These are phyloP conservation scores for Trametes coccinea DNA, from an alignment of 768 basidiomycete species.

Conservation along the genomic window DNA sequence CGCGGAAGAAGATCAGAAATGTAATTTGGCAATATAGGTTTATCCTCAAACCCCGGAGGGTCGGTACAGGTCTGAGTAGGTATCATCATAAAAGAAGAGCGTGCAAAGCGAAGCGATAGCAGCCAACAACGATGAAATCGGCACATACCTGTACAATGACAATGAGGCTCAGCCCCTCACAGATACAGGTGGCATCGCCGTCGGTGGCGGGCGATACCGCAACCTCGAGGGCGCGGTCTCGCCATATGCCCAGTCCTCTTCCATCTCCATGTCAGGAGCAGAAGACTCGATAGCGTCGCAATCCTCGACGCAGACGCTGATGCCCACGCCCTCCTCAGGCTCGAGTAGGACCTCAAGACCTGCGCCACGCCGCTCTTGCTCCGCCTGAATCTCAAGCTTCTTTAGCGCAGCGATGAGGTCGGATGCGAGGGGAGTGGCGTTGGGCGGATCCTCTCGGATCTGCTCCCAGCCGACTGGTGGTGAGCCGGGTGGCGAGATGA, in stretches of 20 bases:
- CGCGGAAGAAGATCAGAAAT: constrained; percentile 35
- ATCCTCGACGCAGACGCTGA: constrained; percentile 79
- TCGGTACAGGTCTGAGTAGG: constrained; percentile 80
- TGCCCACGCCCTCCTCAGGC: constrained; percentile 68
- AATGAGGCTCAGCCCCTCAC: constrained; percentile 12
- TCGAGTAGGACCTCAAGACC: constrained; percentile 63
- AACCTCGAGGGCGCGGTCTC: constrained; percentile 45
- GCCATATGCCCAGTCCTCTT: constrained; percentile 63
- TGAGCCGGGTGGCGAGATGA: constrained; percentile 97
- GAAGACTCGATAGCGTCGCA: constrained; percentile 45
- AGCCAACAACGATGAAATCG: constrained; percentile 1
- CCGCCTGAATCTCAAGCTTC: constrained; percentile 59
- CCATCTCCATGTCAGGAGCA: constrained; percentile 28
- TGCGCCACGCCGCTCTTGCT: constrained; percentile 34
- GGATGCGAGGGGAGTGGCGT: constrained; percentile 76
- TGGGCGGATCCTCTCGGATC: constrained; percentile 88
- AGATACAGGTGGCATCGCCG: constrained; percentile 27
- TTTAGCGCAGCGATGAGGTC: constrained; percentile 83
- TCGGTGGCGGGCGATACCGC: constrained; percentile 33
- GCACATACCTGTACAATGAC: constrained; percentile 22
- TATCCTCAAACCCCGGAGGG: constrained; percentile 50
- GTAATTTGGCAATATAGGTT: constrained; percentile 61
- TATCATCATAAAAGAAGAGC: constrained; percentile 54
- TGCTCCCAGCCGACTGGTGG: constrained; percentile 98
- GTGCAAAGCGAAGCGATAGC: neutral